Base-by-base conservation (phyloP, 2,329 filamentous ascomycete species). In the Pseudogymnoascus sp. region DNA sequence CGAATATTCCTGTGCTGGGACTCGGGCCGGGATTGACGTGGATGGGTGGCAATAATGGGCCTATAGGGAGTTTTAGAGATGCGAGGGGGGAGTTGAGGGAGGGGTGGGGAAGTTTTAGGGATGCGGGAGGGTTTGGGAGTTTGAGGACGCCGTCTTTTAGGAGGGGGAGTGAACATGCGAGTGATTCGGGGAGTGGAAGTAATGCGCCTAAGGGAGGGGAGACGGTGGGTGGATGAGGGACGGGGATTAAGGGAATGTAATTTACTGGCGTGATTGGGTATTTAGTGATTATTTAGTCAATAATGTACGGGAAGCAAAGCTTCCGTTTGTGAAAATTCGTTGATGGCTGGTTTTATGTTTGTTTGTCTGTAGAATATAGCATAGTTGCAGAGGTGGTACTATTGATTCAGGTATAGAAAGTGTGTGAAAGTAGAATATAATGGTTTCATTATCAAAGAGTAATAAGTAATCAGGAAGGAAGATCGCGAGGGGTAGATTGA, bases 1-100 rank as follows among this genome's bases (percentile, higher is more conserved):
- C 79, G 16, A 82, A 79, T 68, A 88, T 88, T 23, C 85, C 86
- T 0, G 75, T 77, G 2, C 72, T 88, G 21, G 84, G 84, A 2
- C 69, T 88, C 66, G 84, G 84, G 44, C 84, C 84, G 1, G 81
- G 80, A 2, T 75, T 87, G 38, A 74, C 85, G 64, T 77, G 73
- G 21, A 68, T 68, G 59, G 69, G 70, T 62, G 67, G 67, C 23
- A 72, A 69, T 42, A 70, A 70, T 6, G 67, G 67, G 25, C 70
- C 71, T 16, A 70, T 73, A 60, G 69, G 70, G 14, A 38, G 31
- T 23, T 66, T 72, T 28, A 68, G 65, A 18, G 69, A 64, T 53
- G 36, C 67, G 4, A 28, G 60, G 25, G 67, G 68, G 5, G 60
- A 67, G 65, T 12, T 64, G 69, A 59, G 66, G 67, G 50, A 65